Evolutionary conservation across 208 protist genomes (phyloP).

Genomic region (Crithidia mellificae): DNA sequence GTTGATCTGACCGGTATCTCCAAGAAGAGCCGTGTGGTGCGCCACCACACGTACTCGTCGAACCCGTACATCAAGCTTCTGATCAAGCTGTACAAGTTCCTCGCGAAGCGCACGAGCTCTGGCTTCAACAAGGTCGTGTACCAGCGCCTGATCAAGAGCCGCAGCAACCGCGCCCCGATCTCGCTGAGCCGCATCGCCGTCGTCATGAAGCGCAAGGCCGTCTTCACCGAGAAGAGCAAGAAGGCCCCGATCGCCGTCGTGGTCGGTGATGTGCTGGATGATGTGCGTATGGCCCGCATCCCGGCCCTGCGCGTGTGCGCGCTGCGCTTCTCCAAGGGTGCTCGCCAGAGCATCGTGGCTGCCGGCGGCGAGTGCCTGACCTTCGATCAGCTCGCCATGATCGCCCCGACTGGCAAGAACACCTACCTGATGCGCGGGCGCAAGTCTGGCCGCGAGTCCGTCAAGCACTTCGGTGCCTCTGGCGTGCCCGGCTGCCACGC

Average conservation of each 20-base stretch:
- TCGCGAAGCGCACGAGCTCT: slow-evolving; percentile 97
- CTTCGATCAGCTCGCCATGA: slow-evolving; percentile 98
- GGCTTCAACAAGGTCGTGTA: slow-evolving; percentile 99
- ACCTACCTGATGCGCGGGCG: slow-evolving; percentile 97
- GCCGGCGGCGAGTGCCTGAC: slow-evolving; percentile 99
- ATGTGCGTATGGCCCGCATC: slow-evolving; percentile 96
- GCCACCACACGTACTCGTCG: slow-evolving; percentile 93
- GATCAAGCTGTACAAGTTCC: slow-evolving; percentile 99
- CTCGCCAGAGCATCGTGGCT: slow-evolving; percentile 97
- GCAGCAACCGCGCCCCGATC: slow-evolving; percentile 96
- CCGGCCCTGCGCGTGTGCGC: slow-evolving; percentile 97
- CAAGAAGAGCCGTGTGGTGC: slow-evolving; percentile 91
- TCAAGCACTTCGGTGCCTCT: slow-evolving; percentile 98
- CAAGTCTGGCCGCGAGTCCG: slow-evolving; percentile 94
- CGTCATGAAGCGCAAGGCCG: slow-evolving; percentile 91
- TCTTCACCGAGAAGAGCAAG: slow-evolving; percentile 78
- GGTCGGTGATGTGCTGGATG: slow-evolving; percentile 99
- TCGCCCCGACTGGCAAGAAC: slow-evolving; percentile 97
- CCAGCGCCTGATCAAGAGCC: slow-evolving; percentile 95
- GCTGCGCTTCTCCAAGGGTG: slow-evolving; percentile 98
- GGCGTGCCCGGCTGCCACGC: slow-evolving; percentile 92
- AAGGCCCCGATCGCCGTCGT: slow-evolving; percentile 96
- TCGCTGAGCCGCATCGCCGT: slow-evolving; percentile 96
- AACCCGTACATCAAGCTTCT: slow-evolving; percentile 98
- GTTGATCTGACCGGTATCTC: slow-evolving; percentile 88